Percentiles rank a stretch among this genome's conserved stretches.
Conservation (phyloP, 441 rosid species). For the Gossypium lobatum region DNA sequence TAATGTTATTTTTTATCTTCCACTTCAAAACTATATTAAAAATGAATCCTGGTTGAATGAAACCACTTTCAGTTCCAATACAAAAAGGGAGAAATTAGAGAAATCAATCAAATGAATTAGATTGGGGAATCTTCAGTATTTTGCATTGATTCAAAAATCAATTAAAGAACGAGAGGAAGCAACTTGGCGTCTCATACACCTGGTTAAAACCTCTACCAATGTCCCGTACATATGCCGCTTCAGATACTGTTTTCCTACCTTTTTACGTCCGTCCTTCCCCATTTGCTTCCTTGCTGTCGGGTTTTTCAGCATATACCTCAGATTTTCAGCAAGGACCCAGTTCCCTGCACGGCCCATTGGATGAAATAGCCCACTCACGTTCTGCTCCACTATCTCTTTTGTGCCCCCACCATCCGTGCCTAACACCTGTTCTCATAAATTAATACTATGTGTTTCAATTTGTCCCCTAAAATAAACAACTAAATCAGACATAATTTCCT, state of each 20-base stretch:
- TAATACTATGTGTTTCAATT: neutral
- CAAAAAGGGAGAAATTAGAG: neutral
- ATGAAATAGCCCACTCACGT: conserved; percentile 80
- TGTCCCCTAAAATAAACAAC: neutral
- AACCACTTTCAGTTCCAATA: neutral
- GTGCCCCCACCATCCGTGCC: conserved; percentile 98
- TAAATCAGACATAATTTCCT: neutral
- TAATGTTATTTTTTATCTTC: neutral
- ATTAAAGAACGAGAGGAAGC: conserved; percentile 29
- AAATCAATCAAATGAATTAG: neutral
- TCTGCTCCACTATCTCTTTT: conserved; percentile 76
- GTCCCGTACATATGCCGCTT: conserved; percentile 86
- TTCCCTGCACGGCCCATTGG: conserved; percentile 64
- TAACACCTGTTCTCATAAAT: conserved; percentile 43
- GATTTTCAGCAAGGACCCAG: conserved; percentile 52
- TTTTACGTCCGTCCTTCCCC: conserved; percentile 69
- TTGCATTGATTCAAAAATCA: neutral
- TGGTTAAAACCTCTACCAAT: conserved; percentile 64
- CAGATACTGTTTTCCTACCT: conserved; percentile 60
- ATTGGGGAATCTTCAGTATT: neutral
- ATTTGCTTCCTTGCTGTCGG: conserved; percentile 51
- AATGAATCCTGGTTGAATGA: neutral
- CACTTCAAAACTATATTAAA: neutral
- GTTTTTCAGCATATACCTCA: conserved; percentile 50
- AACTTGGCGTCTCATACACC: conserved; percentile 63